Evolutionary conservation across 1,139 yeast genomes (phyloP).

Genomic region (Taphrina confusa): DNA sequence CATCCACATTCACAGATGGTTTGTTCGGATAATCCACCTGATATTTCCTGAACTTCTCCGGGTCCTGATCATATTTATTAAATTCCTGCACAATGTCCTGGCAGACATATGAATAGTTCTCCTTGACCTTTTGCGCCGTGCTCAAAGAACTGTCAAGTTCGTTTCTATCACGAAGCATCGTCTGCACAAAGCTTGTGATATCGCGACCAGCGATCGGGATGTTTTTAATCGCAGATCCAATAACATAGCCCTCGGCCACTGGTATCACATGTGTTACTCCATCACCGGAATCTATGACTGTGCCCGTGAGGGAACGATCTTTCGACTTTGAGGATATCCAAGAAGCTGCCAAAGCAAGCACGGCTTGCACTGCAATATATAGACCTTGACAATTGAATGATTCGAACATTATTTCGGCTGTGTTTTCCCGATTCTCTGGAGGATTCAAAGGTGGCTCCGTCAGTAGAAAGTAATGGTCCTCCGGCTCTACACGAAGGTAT

Average conservation of each 20-base stretch:
- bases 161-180: conserved; percentile 92
- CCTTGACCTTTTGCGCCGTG: conserved; percentile 95
- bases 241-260: conserved; percentile 98
- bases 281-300: conserved; percentile 96
- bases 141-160: conserved; percentile 89
- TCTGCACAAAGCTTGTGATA: conserved; percentile 89
- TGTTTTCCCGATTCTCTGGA: conserved; percentile 96
- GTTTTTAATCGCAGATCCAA: conserved; percentile 94
- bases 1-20: conserved; percentile 66
- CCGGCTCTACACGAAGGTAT: conserved; percentile 96
- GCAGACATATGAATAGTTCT: conserved; percentile 92
- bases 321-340: conserved; percentile 97
- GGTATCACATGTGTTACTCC: conserved; percentile 99
- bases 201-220: conserved; percentile 99
- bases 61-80: conserved; percentile 88
- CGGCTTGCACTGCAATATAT: conserved; percentile 98
- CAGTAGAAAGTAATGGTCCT: conserved; percentile 83
- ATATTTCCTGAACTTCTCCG: conserved; percentile 91
- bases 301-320: conserved; percentile 94
- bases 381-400: conserved; percentile 97
- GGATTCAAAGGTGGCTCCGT: conserved; percentile 99
- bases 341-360: conserved; percentile 94
- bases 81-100: conserved; percentile 98
- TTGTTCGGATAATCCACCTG: conserved; percentile 79
- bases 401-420: conserved; percentile 98